These are phyloP conservation scores for Calonectria hongkongensis DNA, from an alignment of 2,329 filamentous ascomycete species.

Conservation along the genomic window DNA sequence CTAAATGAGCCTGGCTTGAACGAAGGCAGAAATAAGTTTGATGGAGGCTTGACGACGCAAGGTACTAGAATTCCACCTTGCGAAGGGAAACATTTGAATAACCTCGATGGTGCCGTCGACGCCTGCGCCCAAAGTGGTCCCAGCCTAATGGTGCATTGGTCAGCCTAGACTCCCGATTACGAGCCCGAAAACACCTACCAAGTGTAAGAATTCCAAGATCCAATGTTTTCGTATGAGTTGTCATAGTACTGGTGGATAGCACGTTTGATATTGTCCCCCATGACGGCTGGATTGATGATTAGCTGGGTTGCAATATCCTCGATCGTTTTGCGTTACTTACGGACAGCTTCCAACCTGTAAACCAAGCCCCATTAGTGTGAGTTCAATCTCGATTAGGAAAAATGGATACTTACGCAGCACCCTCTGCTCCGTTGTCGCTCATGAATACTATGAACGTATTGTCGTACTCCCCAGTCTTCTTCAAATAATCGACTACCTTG, in stretches of 20 bases:
- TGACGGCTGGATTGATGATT: conserved; percentile 14
- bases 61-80: conserved; percentile 72
- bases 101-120: conserved; percentile 59
- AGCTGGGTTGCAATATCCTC: not conserved
- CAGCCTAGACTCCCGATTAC: not conserved
- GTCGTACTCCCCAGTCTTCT: conserved; percentile 74
- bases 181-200: not conserved
- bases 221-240: conserved; percentile 37
- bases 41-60: conserved; percentile 62
- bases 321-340: not conserved
- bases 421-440: conserved; percentile 77
- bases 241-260: conserved; percentile 37
- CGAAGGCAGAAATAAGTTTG: not conserved
- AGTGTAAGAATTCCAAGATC: conserved; percentile 29
- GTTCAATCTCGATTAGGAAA: not conserved
- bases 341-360: not conserved
- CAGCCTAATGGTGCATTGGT: conserved; percentile 1
- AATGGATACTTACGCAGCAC: conserved; percentile 63
- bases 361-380: not conserved
- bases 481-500: conserved; percentile 73
- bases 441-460: conserved; percentile 80
- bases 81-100: conserved; percentile 64
- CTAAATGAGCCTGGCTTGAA: not conserved
- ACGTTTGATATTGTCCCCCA: conserved; percentile 47
- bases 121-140: conserved; percentile 52